A percentile compares a stretch with the other conserved stretches of the same genome.
Evolutionary conservation across 495 filamentous ascomycete species (phyloP).

Genomic region (Podospora pseudocomata): DNA sequence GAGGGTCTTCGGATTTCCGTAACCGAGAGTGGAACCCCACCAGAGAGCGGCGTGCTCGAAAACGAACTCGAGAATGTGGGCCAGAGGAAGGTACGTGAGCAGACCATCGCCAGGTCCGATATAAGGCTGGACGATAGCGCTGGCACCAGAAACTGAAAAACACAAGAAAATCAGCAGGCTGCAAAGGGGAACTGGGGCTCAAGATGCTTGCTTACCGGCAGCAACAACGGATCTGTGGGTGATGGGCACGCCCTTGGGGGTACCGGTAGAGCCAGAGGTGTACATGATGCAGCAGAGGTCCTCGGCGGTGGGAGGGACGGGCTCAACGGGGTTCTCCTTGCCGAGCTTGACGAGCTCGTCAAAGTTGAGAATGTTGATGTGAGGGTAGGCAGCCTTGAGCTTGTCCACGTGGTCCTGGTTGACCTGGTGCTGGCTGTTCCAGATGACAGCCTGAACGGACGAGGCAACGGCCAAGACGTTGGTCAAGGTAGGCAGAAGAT

Average conservation of each 20-base stretch:
- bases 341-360: slow-evolving; percentile 82
- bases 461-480: slow-evolving; percentile 78
- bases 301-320: slow-evolving; percentile 73
- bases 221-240: slow-evolving; percentile 88
- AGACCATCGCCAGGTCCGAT: slow-evolving; percentile 83
- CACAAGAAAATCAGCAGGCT: slow-evolving; percentile 14
- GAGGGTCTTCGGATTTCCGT: slow-evolving; percentile 89
- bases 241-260: slow-evolving; percentile 91
- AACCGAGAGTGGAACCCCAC: slow-evolving; percentile 97
- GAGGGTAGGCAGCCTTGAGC: slow-evolving; percentile 64
- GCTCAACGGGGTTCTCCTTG: slow-evolving; percentile 75
- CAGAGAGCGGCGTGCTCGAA: slow-evolving; percentile 90
- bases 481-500: slow-evolving; percentile 72
- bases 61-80: slow-evolving; percentile 95
- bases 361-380: slow-evolving; percentile 74
- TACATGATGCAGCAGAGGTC: slow-evolving; percentile 99
- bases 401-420: slow-evolving; percentile 77
- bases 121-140: slow-evolving; percentile 77
- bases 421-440: slow-evolving; percentile 74
- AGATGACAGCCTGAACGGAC: slow-evolving; percentile 78
- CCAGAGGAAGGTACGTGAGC: slow-evolving; percentile 87
- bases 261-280: slow-evolving; percentile 95
- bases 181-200: neutral
- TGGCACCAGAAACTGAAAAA: slow-evolving; percentile 74
- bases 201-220: slow-evolving; percentile 57